phyloP scores from a whole-genome alignment of 495 filamentous ascomycete genomes.

The Xylaria scruposa region DNA sequence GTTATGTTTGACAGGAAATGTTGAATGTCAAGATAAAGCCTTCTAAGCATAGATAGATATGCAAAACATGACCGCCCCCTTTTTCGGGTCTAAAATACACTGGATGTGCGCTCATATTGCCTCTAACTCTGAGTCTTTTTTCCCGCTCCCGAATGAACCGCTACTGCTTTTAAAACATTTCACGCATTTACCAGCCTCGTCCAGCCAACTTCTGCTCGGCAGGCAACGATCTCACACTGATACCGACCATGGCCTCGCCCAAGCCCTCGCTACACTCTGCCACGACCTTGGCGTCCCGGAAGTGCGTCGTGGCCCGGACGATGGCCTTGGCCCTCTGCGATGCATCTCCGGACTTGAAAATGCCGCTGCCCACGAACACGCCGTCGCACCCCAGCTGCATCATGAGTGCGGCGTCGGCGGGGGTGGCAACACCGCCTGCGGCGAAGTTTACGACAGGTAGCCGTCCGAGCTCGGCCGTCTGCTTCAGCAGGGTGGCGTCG shows the following conservation, averaged over 20 bases:
- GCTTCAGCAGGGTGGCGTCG: conserved; percentile 77
- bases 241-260: conserved; percentile 95
- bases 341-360: conserved; percentile 95
- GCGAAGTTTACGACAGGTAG: conserved; percentile 98
- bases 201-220: conserved; percentile 82
- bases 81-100: conserved; percentile 9
- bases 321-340: conserved; percentile 88
- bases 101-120: background rate
- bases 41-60: background rate
- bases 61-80: background rate
- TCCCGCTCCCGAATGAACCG: background rate
- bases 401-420: conserved; percentile 97
- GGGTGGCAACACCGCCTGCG: conserved; percentile 94
- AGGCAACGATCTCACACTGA: conserved; percentile 77
- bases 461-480: conserved; percentile 84
- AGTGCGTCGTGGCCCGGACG: conserved; percentile 92
- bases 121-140: background rate
- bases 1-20: background rate
- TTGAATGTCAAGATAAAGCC: conserved; percentile 10
- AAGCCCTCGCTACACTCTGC: conserved; percentile 86
- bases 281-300: conserved; percentile 81
- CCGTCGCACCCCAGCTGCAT: conserved; percentile 99
- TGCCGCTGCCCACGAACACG: conserved; percentile 95
- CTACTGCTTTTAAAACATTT: background rate
- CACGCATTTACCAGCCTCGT: conserved; percentile 63